These are phyloP conservation scores for Cytospora schulzeri DNA, from an alignment of 2,329 filamentous ascomycete genomes.

Conservation along the genomic window DNA sequence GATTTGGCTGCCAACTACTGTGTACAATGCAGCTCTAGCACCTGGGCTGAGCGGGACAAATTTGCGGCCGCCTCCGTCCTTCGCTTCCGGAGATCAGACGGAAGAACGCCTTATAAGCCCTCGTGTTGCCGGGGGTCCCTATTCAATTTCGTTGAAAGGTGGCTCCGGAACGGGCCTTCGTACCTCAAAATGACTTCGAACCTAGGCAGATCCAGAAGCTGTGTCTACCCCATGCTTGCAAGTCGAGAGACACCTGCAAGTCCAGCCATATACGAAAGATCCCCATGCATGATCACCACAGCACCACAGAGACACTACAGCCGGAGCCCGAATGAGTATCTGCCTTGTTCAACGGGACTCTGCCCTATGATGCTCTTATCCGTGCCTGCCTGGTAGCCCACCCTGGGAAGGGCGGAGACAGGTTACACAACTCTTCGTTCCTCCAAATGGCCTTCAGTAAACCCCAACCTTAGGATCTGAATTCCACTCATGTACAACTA, in stretches of 20 bases:
- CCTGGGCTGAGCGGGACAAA: background rate
- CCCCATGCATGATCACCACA: background rate
- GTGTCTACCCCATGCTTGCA: background rate
- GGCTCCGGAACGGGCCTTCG: background rate
- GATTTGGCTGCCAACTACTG: constrained; percentile 5
- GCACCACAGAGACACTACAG: background rate
- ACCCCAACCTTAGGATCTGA: constrained; percentile 8
- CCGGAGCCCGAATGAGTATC: background rate
- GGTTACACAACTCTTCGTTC: constrained; percentile 22
- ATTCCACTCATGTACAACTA: background rate
- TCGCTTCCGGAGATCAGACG: constrained; percentile 16
- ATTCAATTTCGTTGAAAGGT: constrained; percentile 2
- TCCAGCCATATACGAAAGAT: background rate
- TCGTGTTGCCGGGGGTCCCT: constrained; percentile 8
- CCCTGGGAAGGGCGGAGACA: background rate
- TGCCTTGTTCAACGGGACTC: constrained; percentile 8
- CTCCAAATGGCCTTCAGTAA: constrained; percentile 1
- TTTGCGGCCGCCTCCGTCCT: constrained; percentile 10
- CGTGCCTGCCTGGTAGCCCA: background rate
- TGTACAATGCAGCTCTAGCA: background rate
- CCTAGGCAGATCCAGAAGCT: background rate
- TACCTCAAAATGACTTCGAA: background rate
- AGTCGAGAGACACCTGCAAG: background rate
- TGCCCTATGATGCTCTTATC: constrained; percentile 16
- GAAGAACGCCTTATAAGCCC: background rate